These are phyloP conservation scores for Cnidoscolus chayamansa DNA, from an alignment of 441 rosid genomes.

Conservation along the genomic window DNA sequence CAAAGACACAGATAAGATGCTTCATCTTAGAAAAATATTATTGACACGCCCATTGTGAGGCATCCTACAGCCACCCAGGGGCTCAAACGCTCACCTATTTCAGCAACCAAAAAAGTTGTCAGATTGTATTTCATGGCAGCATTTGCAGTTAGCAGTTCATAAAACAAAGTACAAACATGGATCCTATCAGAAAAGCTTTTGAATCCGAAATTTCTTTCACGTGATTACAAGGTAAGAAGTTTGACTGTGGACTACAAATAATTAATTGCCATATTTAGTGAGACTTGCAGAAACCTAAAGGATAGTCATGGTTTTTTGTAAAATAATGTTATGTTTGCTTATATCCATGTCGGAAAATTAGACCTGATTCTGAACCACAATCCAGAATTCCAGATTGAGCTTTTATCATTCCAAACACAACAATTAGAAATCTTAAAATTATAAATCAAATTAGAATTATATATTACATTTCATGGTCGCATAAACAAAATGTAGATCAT, in stretches of 20 bases:
- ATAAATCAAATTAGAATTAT: neutral
- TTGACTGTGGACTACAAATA: neutral
- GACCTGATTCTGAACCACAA: neutral
- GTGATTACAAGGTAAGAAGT: neutral
- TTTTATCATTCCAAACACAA: neutral
- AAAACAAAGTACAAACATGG: neutral
- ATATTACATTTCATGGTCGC: neutral
- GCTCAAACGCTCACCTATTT: conserved; percentile 83
- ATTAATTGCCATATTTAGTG: no score
- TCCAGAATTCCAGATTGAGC: no score
- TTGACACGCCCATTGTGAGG: conserved; percentile 74
- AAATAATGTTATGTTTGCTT: neutral
- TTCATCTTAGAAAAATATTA: conserved; percentile 52
- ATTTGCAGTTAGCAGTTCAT: conserved; percentile 10
- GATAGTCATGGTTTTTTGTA: no score
- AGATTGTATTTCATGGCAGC: conserved; percentile 8
- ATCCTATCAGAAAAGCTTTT: neutral
- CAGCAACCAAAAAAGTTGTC: conserved; percentile 20
- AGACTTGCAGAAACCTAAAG: neutral
- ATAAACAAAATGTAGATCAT: neutral
- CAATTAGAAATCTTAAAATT: neutral
- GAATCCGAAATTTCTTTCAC: neutral
- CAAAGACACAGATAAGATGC: neutral
- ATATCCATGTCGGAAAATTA: neutral
- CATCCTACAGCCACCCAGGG: conserved; percentile 93